These are phyloP conservation scores for Phytophthora quininea DNA, from an alignment of 352 stramenopile species.

Conservation along the genomic window DNA sequence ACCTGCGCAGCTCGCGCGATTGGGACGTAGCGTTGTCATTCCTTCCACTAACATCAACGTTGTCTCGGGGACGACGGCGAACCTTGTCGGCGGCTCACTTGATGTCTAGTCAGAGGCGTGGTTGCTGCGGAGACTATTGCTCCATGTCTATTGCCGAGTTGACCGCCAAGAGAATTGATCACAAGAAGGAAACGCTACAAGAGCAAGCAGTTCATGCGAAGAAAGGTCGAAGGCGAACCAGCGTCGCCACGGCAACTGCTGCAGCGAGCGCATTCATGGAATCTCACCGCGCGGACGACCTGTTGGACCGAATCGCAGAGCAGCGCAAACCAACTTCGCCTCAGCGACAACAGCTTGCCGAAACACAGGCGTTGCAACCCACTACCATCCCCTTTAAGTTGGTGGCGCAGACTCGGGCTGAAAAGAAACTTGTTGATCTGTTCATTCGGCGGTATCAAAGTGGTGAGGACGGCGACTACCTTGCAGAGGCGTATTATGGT, in stretches of 20 bases:
- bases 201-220: slow-evolving; percentile 12
- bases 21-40: slow-evolving; percentile 68
- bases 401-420: slow-evolving; percentile 75
- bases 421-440: slow-evolving; percentile 81
- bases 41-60: slow-evolving; percentile 50
- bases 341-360: slow-evolving; percentile 38
- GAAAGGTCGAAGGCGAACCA: slow-evolving; percentile 44
- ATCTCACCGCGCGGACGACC: slow-evolving; percentile 37
- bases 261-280: slow-evolving; percentile 64
- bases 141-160: slow-evolving; percentile 47
- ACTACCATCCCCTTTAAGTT: slow-evolving; percentile 81
- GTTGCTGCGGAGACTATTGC: slow-evolving; percentile 78
- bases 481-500: slow-evolving; percentile 77
- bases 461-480: slow-evolving; percentile 77
- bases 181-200: slow-evolving; percentile 32
- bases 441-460: slow-evolving; percentile 81
- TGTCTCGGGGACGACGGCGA: slow-evolving; percentile 62
- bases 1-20: slow-evolving; percentile 40
- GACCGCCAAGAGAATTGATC: slow-evolving; percentile 45
- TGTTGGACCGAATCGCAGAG: slow-evolving; percentile 20
- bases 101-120: slow-evolving; percentile 74
- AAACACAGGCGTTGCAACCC: slow-evolving; percentile 16
- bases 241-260: slow-evolving; percentile 52
- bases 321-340: slow-evolving; percentile 42
- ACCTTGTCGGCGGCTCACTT: slow-evolving; percentile 68